Percentiles rank a stretch among this genome's conserved stretches.
Conservation (phyloP, 2,329 filamentous ascomycete genomes). For the Fusarium praegraminearum region DNA sequence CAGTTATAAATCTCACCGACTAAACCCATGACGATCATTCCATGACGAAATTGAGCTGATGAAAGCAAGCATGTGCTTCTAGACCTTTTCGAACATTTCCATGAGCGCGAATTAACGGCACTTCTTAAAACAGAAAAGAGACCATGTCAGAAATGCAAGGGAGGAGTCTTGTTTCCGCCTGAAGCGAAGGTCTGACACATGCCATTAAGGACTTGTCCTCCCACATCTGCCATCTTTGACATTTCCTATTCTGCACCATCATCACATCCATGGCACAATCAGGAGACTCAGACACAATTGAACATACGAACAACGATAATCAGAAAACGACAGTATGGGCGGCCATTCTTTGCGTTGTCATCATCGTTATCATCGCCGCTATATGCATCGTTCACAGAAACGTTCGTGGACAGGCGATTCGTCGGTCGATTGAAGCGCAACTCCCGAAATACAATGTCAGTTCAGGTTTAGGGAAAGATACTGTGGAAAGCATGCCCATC, state of each 20-base stretch:
- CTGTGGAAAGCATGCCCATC: slow-evolving; percentile 23
- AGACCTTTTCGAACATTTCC: background rate
- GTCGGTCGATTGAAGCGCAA: background rate
- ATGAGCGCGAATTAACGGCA: background rate
- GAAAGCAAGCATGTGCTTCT: background rate
- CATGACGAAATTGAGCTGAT: background rate
- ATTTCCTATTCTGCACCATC: background rate
- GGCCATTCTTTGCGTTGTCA: background rate
- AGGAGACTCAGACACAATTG: background rate
- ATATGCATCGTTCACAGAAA: slow-evolving; percentile 18
- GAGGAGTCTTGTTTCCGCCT: background rate
- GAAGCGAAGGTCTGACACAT: background rate
- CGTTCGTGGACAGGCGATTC: background rate
- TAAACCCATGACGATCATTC: background rate
- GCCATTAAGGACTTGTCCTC: background rate
- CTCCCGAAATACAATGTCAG: background rate
- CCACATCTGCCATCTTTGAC: background rate
- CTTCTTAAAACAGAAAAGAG: background rate
- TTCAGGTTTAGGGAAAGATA: background rate
- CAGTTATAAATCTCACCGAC: background rate
- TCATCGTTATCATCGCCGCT: background rate
- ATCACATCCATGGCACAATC: slow-evolving; percentile 1
- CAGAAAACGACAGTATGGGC: slow-evolving; percentile 12
- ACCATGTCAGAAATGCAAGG: background rate
- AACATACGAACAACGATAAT: background rate